A percentile compares a stretch with the other conserved stretches of the same genome.
Evolutionary conservation across 2,329 filamentous ascomycete genomes (phyloP).

Genomic region (Penicillium sp.): DNA sequence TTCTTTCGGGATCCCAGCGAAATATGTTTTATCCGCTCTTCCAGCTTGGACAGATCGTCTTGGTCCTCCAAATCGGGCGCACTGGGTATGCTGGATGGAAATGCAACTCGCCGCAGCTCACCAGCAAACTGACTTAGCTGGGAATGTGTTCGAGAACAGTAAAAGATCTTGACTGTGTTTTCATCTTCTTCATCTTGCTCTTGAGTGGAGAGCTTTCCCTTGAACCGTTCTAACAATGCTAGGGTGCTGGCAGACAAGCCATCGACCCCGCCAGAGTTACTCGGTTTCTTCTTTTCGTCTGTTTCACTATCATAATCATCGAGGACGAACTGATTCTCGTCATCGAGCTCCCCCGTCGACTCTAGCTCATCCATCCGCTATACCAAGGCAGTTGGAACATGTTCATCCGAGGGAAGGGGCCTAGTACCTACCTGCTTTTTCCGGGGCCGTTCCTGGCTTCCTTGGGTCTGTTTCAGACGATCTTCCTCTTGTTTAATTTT

Average conservation of each 20-base stretch:
- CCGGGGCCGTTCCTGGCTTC: constrained; percentile 47
- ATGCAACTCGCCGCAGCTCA: constrained; percentile 74
- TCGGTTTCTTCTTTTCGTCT: constrained; percentile 41
- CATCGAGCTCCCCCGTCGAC: constrained; percentile 29
- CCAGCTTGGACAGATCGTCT: constrained; percentile 31
- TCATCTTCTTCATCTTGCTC: constrained; percentile 50
- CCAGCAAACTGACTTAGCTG: constrained; percentile 85
- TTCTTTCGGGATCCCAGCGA: constrained; percentile 84
- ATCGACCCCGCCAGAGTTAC: constrained; percentile 32
- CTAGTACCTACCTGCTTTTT: constrained; percentile 45
- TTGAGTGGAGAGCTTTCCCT: constrained; percentile 41
- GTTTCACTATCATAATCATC: constrained; percentile 70
- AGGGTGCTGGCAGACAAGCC: constrained; percentile 73
- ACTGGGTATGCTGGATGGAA: constrained; percentile 69
- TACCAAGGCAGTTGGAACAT: neutral
- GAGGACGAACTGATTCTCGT: constrained; percentile 71
- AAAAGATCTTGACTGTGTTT: constrained; percentile 78
- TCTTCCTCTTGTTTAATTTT: constrained; percentile 62
- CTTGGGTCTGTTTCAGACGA: constrained; percentile 56
- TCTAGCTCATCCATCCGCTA: constrained; percentile 30
- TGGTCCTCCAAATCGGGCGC: constrained; percentile 28
- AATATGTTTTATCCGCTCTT: constrained; percentile 73
- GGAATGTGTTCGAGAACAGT: constrained; percentile 89
- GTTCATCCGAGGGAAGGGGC: neutral
- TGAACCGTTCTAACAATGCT: constrained; percentile 68